Base-by-base conservation (phyloP, 345 rosid genomes). In the Arabidopsis thaliana region DNA sequence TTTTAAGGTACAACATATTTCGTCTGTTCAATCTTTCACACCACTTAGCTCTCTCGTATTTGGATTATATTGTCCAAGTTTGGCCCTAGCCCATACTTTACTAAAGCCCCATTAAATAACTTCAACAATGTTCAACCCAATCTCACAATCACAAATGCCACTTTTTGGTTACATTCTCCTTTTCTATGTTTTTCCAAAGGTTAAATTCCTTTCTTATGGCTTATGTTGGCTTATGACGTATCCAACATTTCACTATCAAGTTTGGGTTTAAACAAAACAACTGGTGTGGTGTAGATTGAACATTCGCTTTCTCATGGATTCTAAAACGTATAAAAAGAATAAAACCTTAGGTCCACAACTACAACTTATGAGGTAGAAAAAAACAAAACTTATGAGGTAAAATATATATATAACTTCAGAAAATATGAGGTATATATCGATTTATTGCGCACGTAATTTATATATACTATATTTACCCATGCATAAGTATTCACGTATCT, bases 231-330 rank as follows among this genome's bases (percentile, higher is more conserved):
- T 51, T 16, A 59, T 58, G 28, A 34, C 28, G 44, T 58, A 16
- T 34, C 8, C 28, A 58, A 58, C 42, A 16, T 8, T 16, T 3
- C 24, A 33, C 7, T 58, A 5, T 34, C 13, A n/a, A 34, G 4
- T 7, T 16, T 16, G 1, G 16, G 3, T 16, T 7, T 5, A 59
- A 59, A 25, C 28, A 25, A 25, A 23, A 11, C 6, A 8, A n/a
- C 11, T 10, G n/a, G 11, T 46, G 55, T 25, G 28, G 25, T 64
- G 30, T 45, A 64, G n/a, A 62, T 25, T 16, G n/a, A 64, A 9
- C 16, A 45, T 64, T 45, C 41, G n/a, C 16, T 30, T 64, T 64
- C 55, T 38, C 48, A 36, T 20, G 8, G 55, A 64, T 64, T 64
- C 41, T 20, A 55, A 13, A 30, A n/a, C 38, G 22, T 20, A 33